These are phyloP conservation scores for Penicillium oxalicum DNA, from an alignment of 2,329 filamentous ascomycete species.

Conservation along the genomic window DNA sequence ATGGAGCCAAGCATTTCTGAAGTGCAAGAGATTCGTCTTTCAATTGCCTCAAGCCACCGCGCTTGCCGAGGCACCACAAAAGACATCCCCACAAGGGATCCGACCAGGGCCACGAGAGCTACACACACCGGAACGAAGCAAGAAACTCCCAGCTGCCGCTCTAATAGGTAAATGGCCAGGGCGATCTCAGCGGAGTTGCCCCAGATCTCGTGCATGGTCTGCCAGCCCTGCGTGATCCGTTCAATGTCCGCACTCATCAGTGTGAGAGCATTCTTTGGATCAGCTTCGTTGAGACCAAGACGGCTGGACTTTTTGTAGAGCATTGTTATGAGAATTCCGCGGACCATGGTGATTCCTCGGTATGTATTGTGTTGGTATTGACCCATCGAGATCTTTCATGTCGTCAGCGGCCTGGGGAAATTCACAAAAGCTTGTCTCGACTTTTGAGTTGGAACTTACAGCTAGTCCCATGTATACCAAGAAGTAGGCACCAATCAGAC, in stretches of 20 bases:
- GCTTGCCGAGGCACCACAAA: slow-evolving; percentile 39
- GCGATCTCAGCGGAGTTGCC: slow-evolving; percentile 41
- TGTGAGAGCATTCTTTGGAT: slow-evolving; percentile 37
- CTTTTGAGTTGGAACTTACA: slow-evolving; percentile 20
- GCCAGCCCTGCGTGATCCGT: slow-evolving; percentile 38
- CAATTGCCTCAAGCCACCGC: slow-evolving; percentile 47
- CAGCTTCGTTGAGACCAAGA: slow-evolving; percentile 29
- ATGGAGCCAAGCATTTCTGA: slow-evolving; percentile 46
- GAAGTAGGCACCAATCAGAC: slow-evolving; percentile 40
- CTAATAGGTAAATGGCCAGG: slow-evolving; percentile 41
- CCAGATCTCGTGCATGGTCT: slow-evolving; percentile 43
- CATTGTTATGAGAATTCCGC: slow-evolving; percentile 43
- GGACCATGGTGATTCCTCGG: slow-evolving; percentile 40
- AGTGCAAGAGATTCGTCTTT: slow-evolving; percentile 46
- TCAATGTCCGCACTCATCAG: slow-evolving; percentile 46
- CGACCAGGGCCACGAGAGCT: slow-evolving; percentile 35
- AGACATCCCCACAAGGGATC: slow-evolving; percentile 31
- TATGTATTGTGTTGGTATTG: slow-evolving; percentile 41
- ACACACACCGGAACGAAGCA: slow-evolving; percentile 43
- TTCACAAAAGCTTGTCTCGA: too few species aligned
- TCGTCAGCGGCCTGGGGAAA: not conserved
- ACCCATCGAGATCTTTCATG: slow-evolving; percentile 32
- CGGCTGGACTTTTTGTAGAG: slow-evolving; percentile 45
- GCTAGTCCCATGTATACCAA: slow-evolving; percentile 41
- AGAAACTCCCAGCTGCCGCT: slow-evolving; percentile 39